Conservation (phyloP, 2,329 filamentous ascomycete species). For the Cephalotrichum gorgonifer region DNA sequence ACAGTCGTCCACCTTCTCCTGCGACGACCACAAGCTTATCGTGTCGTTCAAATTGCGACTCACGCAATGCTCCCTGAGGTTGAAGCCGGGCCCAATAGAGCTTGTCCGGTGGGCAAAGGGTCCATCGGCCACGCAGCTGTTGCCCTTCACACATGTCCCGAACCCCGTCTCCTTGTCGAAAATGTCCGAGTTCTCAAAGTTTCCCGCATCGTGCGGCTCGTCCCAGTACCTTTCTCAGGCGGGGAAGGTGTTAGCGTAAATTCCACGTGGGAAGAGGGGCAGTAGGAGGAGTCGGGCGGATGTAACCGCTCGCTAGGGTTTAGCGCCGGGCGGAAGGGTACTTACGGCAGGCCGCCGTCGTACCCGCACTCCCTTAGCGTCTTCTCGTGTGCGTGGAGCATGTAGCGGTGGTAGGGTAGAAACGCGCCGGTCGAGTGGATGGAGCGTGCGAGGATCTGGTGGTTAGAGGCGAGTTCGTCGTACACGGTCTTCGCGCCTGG, state of each 20-base stretch:
- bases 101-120: conserved; percentile 8
- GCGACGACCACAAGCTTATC: background rate
- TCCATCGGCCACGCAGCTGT: conserved; percentile 4
- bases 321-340: background rate
- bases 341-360: conserved; percentile 5
- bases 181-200: conserved; percentile 3
- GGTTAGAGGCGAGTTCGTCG: conserved; percentile 6
- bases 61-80: conserved; percentile 4
- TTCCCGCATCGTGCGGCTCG: conserved; percentile 5
- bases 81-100: conserved; percentile 7
- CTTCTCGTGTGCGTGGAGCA: conserved; percentile 6
- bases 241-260: background rate
- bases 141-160: conserved; percentile 1
- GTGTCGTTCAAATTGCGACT: conserved; percentile 5
- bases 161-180: conserved; percentile 7
- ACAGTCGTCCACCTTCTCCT: background rate
- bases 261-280: background rate
- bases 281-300: background rate
- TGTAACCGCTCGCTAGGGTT: background rate
- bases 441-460: conserved; percentile 5
- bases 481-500: conserved; percentile 6
- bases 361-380: conserved; percentile 7
- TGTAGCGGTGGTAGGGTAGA: conserved; percentile 7
- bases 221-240: conserved; percentile 6
- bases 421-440: conserved; percentile 6